Conservation (phyloP, 2,329 filamentous ascomycete genomes). For the Tolypocladium cylindrosporum region DNA sequence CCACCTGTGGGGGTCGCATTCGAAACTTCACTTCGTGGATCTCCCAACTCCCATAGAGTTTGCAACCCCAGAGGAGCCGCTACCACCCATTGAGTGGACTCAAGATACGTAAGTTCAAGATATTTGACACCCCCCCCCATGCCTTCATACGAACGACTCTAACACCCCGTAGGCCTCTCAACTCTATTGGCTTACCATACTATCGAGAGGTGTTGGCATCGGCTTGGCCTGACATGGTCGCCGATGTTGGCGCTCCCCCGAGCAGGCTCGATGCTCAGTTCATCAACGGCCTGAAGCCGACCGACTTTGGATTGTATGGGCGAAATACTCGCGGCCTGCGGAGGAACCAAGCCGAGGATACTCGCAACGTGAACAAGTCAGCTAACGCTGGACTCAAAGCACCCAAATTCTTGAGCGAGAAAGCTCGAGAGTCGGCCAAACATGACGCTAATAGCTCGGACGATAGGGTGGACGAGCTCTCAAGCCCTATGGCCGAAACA, state of each 20-base stretch:
- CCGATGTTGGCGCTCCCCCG: slow-evolving; percentile 77
- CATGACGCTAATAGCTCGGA: slow-evolving; percentile 30
- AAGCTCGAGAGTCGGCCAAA: slow-evolving; percentile 59
- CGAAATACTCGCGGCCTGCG: slow-evolving; percentile 63
- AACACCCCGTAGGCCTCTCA: slow-evolving; percentile 53
- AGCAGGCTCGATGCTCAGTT: slow-evolving; percentile 63
- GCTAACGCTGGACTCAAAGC: slow-evolving; percentile 55
- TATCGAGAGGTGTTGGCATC: slow-evolving; percentile 84
- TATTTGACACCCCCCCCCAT: too few relatives aligned
- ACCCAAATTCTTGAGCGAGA: slow-evolving; percentile 92
- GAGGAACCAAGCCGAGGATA: slow-evolving; percentile 78
- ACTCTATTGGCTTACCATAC: slow-evolving; percentile 80
- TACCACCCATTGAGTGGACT: slow-evolving; percentile 56
- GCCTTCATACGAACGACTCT: neutral
- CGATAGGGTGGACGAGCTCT: slow-evolving; percentile 43
- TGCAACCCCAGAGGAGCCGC: slow-evolving; percentile 52
- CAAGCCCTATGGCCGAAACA: slow-evolving; percentile 55
- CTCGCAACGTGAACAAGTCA: slow-evolving; percentile 50
- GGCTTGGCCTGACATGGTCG: slow-evolving; percentile 79
- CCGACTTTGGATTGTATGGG: slow-evolving; percentile 69
- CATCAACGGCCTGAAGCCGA: slow-evolving; percentile 56
- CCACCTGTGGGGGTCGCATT: slow-evolving; percentile 80
- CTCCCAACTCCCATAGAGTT: slow-evolving; percentile 70
- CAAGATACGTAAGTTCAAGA: slow-evolving; percentile 50
- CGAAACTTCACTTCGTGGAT: slow-evolving; percentile 80